A percentile compares a stretch with the other conserved stretches of the same genome.
phyloP scores from a whole-genome alignment of 2,329 filamentous ascomycete species.

The Exophiala bonariae region DNA sequence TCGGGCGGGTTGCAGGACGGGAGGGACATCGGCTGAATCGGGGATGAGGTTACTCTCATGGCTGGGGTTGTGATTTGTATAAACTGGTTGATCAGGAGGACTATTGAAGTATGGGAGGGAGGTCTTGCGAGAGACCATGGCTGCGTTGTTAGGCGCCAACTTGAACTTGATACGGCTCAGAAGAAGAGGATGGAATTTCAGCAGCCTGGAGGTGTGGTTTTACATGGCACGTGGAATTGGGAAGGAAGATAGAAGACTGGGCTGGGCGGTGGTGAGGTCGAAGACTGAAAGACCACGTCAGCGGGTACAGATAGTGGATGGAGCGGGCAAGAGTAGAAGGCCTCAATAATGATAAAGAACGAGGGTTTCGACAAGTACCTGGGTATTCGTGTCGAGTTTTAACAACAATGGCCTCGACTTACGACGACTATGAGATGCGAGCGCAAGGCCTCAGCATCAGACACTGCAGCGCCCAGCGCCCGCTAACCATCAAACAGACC shows the following conservation, averaged over 20 bases:
- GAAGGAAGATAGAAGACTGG: not conserved
- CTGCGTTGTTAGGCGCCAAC: no score
- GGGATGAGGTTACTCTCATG: constrained; percentile 13
- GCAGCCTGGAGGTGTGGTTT: not conserved
- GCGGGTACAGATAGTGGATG: no score
- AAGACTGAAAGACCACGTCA: not conserved
- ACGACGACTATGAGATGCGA: no score
- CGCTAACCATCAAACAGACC: no score
- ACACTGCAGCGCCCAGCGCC: no score
- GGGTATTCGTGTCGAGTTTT: no score
- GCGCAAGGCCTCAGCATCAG: no score
- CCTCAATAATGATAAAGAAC: no score
- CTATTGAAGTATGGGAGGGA: constrained; percentile 22
- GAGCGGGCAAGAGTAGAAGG: no score
- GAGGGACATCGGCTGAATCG: constrained; percentile 23
- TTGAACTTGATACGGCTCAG: not conserved
- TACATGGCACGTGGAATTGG: not conserved
- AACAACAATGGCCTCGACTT: no score
- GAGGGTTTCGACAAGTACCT: no score
- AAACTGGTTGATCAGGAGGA: constrained; percentile 17
- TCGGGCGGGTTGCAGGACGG: constrained; percentile 10
- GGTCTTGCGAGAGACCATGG: constrained; percentile 25
- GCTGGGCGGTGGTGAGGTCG: not conserved
- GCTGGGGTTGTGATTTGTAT: constrained; percentile 4
- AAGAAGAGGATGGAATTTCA: not conserved